Conservation (phyloP, 108 stramenopile species). For the Fragilaria crotonensis region DNA sequence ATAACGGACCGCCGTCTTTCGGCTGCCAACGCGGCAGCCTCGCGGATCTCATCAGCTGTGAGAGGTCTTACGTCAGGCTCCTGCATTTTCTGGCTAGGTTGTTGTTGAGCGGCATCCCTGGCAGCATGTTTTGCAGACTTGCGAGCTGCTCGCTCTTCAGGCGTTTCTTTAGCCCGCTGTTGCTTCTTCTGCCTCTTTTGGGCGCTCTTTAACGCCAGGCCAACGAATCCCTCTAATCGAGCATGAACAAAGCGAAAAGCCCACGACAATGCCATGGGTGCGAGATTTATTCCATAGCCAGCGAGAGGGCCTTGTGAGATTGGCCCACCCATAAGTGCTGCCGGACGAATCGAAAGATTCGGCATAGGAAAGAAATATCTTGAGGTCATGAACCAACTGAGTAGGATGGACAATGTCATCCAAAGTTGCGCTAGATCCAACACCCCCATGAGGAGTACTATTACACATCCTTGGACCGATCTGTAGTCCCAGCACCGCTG, state of each 20-base stretch:
- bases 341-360: conserved; percentile 56
- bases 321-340: conserved; percentile 58
- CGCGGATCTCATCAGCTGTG: neutral
- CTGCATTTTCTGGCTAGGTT: neutral
- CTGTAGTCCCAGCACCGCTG: conserved; percentile 49
- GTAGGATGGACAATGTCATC: conserved; percentile 59
- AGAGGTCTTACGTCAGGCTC: neutral
- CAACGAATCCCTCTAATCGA: conserved; percentile 58
- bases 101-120: neutral
- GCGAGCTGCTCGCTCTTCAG: conserved; percentile 26
- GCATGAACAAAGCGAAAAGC: conserved; percentile 54
- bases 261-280: conserved; percentile 82
- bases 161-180: conserved; percentile 24
- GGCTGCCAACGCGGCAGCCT: neutral
- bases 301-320: conserved; percentile 33
- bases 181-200: conserved; percentile 32
- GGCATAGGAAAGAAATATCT: conserved; percentile 80
- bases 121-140: conserved; percentile 21
- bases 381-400: conserved; percentile 66
- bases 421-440: conserved; percentile 65
- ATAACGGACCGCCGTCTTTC: neutral
- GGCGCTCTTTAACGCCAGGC: conserved; percentile 47
- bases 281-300: conserved; percentile 73
- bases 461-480: conserved; percentile 43
- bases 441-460: conserved; percentile 52